Percentiles rank a stretch among this genome's conserved stretches.
Conservation (phyloP, 1,284 basidiomycete genomes). For the Chiua sp. region DNA sequence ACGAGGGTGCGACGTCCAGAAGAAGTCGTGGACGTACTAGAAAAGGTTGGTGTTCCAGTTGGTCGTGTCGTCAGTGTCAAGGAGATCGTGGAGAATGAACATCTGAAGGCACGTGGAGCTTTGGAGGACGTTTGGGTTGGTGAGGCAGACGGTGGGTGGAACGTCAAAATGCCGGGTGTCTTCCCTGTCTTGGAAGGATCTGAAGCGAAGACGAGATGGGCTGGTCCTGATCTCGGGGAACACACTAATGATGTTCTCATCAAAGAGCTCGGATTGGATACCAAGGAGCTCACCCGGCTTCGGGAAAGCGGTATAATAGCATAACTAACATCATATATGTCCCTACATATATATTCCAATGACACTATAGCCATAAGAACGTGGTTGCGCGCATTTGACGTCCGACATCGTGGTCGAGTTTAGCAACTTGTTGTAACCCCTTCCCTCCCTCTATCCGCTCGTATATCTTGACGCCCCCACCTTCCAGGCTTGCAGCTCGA, state of each 20-base stretch:
- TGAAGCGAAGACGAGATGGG: slow-evolving; percentile 63
- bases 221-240: slow-evolving; percentile 66
- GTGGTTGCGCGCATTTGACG: slow-evolving; percentile 42
- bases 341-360: not conserved
- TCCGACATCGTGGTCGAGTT: slow-evolving; percentile 38
- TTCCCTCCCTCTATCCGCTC: too few relatives aligned
- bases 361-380: slow-evolving; percentile 52
- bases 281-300: slow-evolving; percentile 48
- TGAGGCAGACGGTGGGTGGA: slow-evolving; percentile 50
- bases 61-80: slow-evolving; percentile 65
- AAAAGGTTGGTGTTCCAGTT: slow-evolving; percentile 58
- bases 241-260: slow-evolving; percentile 66
- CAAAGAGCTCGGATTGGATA: slow-evolving; percentile 52
- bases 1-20: slow-evolving; percentile 50
- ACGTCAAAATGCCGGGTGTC: slow-evolving; percentile 66
- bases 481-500: too few relatives aligned
- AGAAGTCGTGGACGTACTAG: slow-evolving; percentile 50
- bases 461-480: too few relatives aligned
- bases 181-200: slow-evolving; percentile 65
- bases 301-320: slow-evolving; percentile 53
- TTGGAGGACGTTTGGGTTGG: slow-evolving; percentile 64
- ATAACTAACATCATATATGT: slow-evolving; percentile 5
- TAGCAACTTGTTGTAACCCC: slow-evolving; percentile 35
- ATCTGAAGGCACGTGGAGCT: slow-evolving; percentile 57
- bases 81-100: slow-evolving; percentile 64